Evolutionary conservation across 2,329 filamentous ascomycete species (phyloP).

Genomic region (Fusarium verticillioides): DNA sequence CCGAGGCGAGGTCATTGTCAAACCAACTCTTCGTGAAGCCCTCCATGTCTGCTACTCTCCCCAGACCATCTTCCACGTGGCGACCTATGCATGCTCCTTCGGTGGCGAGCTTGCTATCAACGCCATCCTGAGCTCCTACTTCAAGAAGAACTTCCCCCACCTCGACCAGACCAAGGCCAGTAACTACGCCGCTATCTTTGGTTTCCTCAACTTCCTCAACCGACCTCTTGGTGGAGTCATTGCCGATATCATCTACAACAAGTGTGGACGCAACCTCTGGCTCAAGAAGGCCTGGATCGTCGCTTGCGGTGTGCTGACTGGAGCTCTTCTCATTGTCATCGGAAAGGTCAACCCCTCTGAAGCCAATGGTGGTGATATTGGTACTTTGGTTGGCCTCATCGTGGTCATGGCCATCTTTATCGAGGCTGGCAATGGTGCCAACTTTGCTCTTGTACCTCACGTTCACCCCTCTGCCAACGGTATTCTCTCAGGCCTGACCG

Average conservation of each 20-base stretch:
- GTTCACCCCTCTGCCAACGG: constrained; percentile 87
- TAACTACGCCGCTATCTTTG: constrained; percentile 78
- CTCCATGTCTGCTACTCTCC: constrained; percentile 59
- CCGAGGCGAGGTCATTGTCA: constrained; percentile 62
- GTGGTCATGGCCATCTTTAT: constrained; percentile 83
- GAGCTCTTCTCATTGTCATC: constrained; percentile 69
- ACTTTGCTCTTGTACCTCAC: constrained; percentile 88
- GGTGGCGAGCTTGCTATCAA: constrained; percentile 72
- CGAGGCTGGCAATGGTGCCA: constrained; percentile 86
- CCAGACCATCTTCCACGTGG: constrained; percentile 65
- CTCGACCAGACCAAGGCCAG: constrained; percentile 66
- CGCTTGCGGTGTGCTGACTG: constrained; percentile 67
- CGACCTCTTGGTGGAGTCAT: constrained; percentile 73
- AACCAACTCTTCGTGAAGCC: constrained; percentile 65
- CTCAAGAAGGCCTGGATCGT: constrained; percentile 60
- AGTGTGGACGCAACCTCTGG: constrained; percentile 49
- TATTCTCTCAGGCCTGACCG: constrained; percentile 78
- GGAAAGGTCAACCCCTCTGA: constrained; percentile 72
- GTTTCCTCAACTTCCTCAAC: constrained; percentile 76
- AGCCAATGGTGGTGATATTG: constrained; percentile 51
- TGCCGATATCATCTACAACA: constrained; percentile 61
- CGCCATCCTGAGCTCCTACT: constrained; percentile 68
- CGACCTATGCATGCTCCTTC: constrained; percentile 72
- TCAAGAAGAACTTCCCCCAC: constrained; percentile 68
- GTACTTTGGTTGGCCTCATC: constrained; percentile 80